These are phyloP conservation scores for Eremochloa ophiuroides DNA, from an alignment of 176 grass and related monocot genomes.

Conservation along the genomic window DNA sequence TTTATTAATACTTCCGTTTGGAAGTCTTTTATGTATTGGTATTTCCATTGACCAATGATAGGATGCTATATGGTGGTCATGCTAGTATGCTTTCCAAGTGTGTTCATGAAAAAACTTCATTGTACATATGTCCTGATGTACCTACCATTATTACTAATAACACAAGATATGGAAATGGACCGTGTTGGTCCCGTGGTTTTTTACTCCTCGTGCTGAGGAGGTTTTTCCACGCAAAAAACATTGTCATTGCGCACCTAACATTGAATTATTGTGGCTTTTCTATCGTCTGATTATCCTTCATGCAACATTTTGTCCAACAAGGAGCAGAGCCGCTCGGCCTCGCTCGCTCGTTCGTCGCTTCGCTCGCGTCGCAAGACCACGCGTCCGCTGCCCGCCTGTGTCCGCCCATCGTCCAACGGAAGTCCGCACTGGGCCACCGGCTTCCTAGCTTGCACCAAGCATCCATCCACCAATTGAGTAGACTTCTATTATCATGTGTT, in stretches of 20 bases:
- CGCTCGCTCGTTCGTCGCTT: no score
- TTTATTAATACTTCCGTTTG: no score
- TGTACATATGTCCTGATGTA: not conserved
- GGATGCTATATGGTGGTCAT: not conserved
- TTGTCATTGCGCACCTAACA: not conserved
- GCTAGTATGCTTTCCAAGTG: not conserved
- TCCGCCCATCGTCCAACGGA: no score
- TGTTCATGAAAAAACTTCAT: not conserved
- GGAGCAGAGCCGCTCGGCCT: no score
- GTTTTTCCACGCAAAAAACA: not conserved
- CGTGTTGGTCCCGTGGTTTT: not conserved
- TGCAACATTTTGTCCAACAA: not conserved
- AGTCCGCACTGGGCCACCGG: no score
- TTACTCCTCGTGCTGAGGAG: not conserved
- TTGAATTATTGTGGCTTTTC: not conserved
- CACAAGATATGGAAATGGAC: not conserved
- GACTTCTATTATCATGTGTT: no score
- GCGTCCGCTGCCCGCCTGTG: no score
- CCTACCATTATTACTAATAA: not conserved
- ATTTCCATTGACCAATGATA: no score
- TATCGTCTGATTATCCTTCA: not conserved
- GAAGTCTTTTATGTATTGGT: no score
- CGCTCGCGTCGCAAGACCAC: no score
- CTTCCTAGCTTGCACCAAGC: no score
- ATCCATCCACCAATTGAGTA: no score